Conservation (phyloP, 2,329 filamentous ascomycete species). For the Aspergillus sp. region DNA sequence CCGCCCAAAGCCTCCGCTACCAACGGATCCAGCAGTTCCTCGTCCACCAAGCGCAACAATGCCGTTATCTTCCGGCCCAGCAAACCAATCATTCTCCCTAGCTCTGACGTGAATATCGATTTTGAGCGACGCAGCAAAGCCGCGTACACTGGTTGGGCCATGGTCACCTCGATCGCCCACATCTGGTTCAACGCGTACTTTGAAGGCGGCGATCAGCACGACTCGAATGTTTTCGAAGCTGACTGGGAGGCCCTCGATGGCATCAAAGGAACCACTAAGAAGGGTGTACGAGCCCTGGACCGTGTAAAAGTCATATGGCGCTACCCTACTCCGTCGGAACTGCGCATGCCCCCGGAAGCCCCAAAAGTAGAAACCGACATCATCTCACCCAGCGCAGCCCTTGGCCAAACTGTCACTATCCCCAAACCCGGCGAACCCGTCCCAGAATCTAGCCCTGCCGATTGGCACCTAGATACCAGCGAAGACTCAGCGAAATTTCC, state of each 20-base stretch:
- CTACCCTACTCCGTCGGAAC: slow-evolving; percentile 23
- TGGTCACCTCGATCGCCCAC: slow-evolving; percentile 88
- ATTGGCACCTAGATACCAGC: slow-evolving; percentile 56
- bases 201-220: slow-evolving; percentile 66
- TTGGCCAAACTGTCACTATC: slow-evolving; percentile 49
- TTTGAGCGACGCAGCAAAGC: slow-evolving; percentile 79
- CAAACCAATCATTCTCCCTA: slow-evolving; percentile 60
- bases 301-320: slow-evolving; percentile 80
- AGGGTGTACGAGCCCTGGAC: slow-evolving; percentile 76
- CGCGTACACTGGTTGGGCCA: slow-evolving; percentile 66
- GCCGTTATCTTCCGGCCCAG: slow-evolving; percentile 70
- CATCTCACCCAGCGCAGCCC: slow-evolving; percentile 3
- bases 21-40: slow-evolving; percentile 30
- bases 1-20: slow-evolving; percentile 10
- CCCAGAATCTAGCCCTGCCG: slow-evolving; percentile 58
- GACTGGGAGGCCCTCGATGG: slow-evolving; percentile 82
- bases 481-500: slow-evolving; percentile 10
- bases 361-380: slow-evolving; percentile 17
- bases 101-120: slow-evolving; percentile 82
- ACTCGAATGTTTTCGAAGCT: slow-evolving; percentile 62
- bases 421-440: slow-evolving; percentile 61
- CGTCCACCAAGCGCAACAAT: slow-evolving; percentile 53
- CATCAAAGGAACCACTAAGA: slow-evolving; percentile 78
- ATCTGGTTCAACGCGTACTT: slow-evolving; percentile 97
- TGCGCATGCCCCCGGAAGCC: slow-evolving; percentile 2